Conservation (phyloP, 495 filamentous ascomycete species). For the Cairneyella variabilis region DNA sequence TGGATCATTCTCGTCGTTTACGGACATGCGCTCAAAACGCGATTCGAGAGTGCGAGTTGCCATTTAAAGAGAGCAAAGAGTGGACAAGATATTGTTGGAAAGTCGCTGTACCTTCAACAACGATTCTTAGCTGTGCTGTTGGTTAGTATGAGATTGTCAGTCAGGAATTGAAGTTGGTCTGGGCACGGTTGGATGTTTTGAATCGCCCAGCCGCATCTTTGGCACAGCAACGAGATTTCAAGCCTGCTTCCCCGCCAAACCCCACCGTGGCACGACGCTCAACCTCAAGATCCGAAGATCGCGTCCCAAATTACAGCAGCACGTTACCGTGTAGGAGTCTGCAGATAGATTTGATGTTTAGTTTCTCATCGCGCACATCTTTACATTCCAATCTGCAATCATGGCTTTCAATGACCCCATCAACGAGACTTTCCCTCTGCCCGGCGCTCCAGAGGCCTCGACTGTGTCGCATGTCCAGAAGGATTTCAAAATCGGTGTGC, state of each 20-base stretch:
- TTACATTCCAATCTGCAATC: no score
- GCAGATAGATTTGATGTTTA: no score
- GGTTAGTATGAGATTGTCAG: slow-evolving; percentile 16
- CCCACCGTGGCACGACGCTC: no score
- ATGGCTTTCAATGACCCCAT: slow-evolving; percentile 35
- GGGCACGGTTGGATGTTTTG: no score
- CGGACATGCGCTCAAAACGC: slow-evolving; percentile 76
- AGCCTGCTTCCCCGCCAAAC: slow-evolving; percentile 6
- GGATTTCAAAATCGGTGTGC: slow-evolving; percentile 67
- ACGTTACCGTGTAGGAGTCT: no score
- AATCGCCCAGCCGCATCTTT: no score
- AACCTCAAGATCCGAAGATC: no score
- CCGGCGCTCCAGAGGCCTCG: slow-evolving; percentile 30
- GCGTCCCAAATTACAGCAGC: no score
- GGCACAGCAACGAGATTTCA: no score
- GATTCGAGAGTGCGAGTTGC: slow-evolving; percentile 58
- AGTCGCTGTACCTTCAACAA: neutral
- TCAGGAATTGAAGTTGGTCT: no score
- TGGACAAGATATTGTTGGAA: neutral
- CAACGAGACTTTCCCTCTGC: slow-evolving; percentile 36
- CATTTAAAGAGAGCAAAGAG: slow-evolving; percentile 32
- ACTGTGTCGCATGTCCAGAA: slow-evolving; percentile 48
- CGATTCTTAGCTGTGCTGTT: neutral
- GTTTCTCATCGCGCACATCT: no score
- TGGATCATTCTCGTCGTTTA: slow-evolving; percentile 75